These are phyloP conservation scores for Ramaria rubella DNA, from an alignment of 768 basidiomycete genomes.

Conservation along the genomic window DNA sequence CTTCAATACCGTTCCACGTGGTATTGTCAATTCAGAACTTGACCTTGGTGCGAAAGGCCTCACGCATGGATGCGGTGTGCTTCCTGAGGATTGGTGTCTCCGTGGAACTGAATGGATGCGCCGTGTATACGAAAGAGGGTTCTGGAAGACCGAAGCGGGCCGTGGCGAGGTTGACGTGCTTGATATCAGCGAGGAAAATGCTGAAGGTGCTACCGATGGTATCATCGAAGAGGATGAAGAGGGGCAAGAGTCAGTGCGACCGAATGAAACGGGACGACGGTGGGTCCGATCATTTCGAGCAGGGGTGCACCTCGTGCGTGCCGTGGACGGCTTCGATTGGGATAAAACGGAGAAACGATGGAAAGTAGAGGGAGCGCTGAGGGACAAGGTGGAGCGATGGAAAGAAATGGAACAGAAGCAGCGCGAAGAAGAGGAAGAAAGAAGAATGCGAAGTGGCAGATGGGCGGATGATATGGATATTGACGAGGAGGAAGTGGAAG, in stretches of 20 bases:
- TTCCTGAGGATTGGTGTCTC: conserved; percentile 93
- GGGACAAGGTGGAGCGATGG: conserved; percentile 65
- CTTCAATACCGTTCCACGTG: conserved; percentile 53
- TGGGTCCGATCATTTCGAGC: conserved; percentile 74
- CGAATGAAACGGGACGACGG: conserved; percentile 42
- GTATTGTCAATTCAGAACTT: conserved; percentile 33
- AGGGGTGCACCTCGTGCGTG: conserved; percentile 56
- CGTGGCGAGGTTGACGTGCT: conserved; percentile 75
- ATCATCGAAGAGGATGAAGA: conserved; percentile 60
- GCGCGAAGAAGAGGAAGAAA: conserved; percentile 59
- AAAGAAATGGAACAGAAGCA: conserved; percentile 61
- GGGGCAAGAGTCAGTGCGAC: conserved; percentile 29
- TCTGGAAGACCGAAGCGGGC: conserved; percentile 79
- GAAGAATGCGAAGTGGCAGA: conserved; percentile 47
- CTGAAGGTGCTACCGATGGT: conserved; percentile 57
- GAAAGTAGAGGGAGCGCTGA: conserved; percentile 57
- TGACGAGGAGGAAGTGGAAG: conserved; percentile 46
- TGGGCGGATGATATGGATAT: conserved; percentile 67
- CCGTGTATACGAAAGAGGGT: conserved; percentile 86
- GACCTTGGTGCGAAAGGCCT: conserved; percentile 59
- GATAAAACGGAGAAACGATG: conserved; percentile 52
- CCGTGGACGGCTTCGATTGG: conserved; percentile 73
- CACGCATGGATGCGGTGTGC: conserved; percentile 59
- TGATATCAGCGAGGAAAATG: conserved; percentile 46
- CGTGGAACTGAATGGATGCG: conserved; percentile 96